These are phyloP conservation scores for Amylostereum areolatum DNA, from an alignment of 1,284 basidiomycete species.

Conservation along the genomic window DNA sequence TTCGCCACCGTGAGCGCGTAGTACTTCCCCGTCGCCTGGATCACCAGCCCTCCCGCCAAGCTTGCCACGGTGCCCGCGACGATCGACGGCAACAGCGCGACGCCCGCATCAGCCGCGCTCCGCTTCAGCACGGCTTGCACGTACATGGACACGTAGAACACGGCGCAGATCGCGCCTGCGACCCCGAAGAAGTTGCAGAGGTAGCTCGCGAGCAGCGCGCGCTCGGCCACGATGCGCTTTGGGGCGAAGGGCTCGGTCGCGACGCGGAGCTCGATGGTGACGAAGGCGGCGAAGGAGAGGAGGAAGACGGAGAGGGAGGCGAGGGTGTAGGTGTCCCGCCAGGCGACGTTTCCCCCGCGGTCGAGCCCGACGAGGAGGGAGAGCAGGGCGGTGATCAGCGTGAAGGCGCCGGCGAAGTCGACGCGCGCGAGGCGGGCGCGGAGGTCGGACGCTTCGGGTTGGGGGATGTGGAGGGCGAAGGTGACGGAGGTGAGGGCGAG, in stretches of 20 bases:
- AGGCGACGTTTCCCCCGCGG: slow-evolving; percentile 50
- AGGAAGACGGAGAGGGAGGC: slow-evolving; percentile 16
- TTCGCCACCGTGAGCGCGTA: slow-evolving; percentile 42
- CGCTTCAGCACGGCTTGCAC: slow-evolving; percentile 47
- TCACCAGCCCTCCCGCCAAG: slow-evolving; percentile 42
- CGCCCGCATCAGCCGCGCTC: slow-evolving; percentile 40
- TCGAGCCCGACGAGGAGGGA: slow-evolving; percentile 53
- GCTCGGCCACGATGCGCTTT: slow-evolving; percentile 42
- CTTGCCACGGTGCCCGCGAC: slow-evolving; percentile 41
- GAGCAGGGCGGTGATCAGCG: slow-evolving; percentile 46
- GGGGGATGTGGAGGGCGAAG: slow-evolving; percentile 43
- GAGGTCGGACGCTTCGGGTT: slow-evolving; percentile 28
- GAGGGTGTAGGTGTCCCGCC: slow-evolving; percentile 34
- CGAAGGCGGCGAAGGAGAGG: slow-evolving; percentile 19
- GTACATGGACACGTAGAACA: slow-evolving; percentile 52
- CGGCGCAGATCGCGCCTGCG: slow-evolving; percentile 35
- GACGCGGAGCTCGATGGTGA: slow-evolving; percentile 31
- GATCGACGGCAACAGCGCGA: slow-evolving; percentile 44
- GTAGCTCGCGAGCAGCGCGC: slow-evolving; percentile 46
- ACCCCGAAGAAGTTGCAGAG: slow-evolving; percentile 53
- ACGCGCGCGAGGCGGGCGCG: slow-evolving; percentile 45
- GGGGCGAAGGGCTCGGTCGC: slow-evolving; percentile 58
- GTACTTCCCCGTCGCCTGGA: slow-evolving; percentile 53
- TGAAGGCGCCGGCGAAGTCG: slow-evolving; percentile 50
- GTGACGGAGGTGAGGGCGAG: slow-evolving; percentile 45